Percentiles rank a stretch among this genome's conserved stretches.
phyloP scores from a whole-genome alignment of 257 asterid genomes.

The Fraxinus pennsylvanica region DNA sequence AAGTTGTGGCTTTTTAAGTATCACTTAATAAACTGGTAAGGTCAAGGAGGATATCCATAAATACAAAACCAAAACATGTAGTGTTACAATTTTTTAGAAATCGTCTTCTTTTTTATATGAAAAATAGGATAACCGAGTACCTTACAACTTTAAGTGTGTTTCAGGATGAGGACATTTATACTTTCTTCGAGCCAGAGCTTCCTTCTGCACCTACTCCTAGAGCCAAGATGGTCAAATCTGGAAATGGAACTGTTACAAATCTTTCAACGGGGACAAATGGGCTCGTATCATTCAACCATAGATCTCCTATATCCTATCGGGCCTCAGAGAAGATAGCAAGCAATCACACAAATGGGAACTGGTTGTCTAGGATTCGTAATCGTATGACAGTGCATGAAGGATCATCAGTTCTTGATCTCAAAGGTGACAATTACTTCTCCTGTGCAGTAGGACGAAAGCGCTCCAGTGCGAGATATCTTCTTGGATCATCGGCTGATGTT shows the following conservation, averaged over 20 bases:
- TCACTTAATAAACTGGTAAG: not conserved
- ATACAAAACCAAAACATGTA: not conserved
- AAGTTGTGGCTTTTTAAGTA: not conserved
- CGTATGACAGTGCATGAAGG: slow-evolving; percentile 71
- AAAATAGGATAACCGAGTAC: not conserved
- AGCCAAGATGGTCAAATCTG: slow-evolving; percentile 48
- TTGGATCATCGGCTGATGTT: slow-evolving; percentile 75
- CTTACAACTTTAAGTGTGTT: not conserved
- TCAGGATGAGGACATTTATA: slow-evolving; percentile 84
- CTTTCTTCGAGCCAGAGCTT: slow-evolving; percentile 90
- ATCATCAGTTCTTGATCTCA: slow-evolving; percentile 85
- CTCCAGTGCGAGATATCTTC: slow-evolving; percentile 73
- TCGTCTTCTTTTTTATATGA: not conserved
- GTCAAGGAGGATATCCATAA: not conserved
- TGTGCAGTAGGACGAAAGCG: slow-evolving; percentile 83
- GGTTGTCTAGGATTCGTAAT: slow-evolving; percentile 66
- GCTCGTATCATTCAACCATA: slow-evolving; percentile 36
- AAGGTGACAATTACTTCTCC: slow-evolving; percentile 83
- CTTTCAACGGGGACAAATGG: slow-evolving; percentile 41
- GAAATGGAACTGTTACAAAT: slow-evolving; percentile 37
- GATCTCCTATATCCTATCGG: slow-evolving; percentile 36
- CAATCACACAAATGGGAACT: slow-evolving; percentile 45
- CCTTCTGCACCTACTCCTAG: slow-evolving; percentile 54
- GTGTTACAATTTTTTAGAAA: not conserved
- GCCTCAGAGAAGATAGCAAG: slow-evolving; percentile 43